phyloP scores from a whole-genome alignment of 2,329 filamentous ascomycete genomes.

The Thelonectria olida region DNA sequence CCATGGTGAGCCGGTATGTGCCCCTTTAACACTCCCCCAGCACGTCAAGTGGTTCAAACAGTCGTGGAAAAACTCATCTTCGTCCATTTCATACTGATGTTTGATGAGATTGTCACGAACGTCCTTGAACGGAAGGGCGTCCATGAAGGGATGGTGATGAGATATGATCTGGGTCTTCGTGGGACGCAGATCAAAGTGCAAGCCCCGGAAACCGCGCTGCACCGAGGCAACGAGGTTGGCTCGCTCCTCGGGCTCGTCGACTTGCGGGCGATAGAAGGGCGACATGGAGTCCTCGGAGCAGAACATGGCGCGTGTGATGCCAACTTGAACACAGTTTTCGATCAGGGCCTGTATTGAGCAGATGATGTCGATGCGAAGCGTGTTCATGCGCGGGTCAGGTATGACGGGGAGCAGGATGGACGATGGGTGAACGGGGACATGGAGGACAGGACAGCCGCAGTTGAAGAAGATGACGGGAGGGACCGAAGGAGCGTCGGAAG shows the following conservation, averaged over 20 bases:
- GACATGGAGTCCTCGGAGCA: constrained; percentile 38
- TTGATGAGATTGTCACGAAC: constrained; percentile 40
- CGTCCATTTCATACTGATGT: constrained; percentile 31
- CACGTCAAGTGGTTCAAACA: constrained; percentile 41
- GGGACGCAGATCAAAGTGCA: constrained; percentile 41
- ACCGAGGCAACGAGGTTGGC: constrained; percentile 29
- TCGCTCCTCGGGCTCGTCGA: constrained; percentile 20
- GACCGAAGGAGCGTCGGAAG: constrained; percentile 6
- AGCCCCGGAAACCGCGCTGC: constrained; percentile 29
- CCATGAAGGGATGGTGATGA: constrained; percentile 41
- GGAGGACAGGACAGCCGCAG: constrained; percentile 37
- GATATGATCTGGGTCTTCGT: constrained; percentile 36
- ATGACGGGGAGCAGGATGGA: constrained; percentile 35
- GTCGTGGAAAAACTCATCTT: constrained; percentile 43
- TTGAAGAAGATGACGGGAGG: constrained; percentile 33
- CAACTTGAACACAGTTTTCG: constrained; percentile 39
- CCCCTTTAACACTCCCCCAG: constrained; percentile 38
- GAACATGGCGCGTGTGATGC: constrained; percentile 36
- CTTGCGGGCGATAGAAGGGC: constrained; percentile 34
- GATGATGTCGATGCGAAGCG: constrained; percentile 38
- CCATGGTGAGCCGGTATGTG: constrained; percentile 41
- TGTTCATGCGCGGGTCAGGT: constrained; percentile 38
- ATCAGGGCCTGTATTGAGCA: constrained; percentile 37
- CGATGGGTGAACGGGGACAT: constrained; percentile 31
- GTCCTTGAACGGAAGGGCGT: constrained; percentile 38